Percentiles rank a stretch among this genome's conserved stretches.
These are phyloP conservation scores for Bolboschoenus planiculmis DNA, from an alignment of 176 grass and related monocot genomes.

Conservation along the genomic window DNA sequence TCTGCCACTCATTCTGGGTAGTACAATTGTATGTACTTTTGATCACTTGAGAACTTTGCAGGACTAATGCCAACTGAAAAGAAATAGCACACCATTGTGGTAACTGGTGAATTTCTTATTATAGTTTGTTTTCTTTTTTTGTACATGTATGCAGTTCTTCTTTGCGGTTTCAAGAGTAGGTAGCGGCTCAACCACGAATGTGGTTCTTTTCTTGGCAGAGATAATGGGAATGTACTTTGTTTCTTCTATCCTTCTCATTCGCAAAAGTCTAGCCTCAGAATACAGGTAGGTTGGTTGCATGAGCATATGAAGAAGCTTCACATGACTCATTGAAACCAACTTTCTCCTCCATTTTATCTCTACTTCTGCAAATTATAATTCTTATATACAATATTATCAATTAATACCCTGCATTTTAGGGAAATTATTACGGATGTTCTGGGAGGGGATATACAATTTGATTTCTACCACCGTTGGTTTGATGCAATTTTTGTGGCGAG, in stretches of 20 bases:
- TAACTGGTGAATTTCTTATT: neutral
- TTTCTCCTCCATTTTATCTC: too few relatives aligned
- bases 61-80: neutral
- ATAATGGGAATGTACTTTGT: constrained; percentile 99
- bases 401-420: constrained; percentile 35
- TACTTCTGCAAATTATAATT: neutral
- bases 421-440: constrained; percentile 93
- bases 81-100: neutral
- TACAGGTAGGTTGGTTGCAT: too few relatives aligned
- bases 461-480: constrained; percentile 98
- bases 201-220: constrained; percentile 93
- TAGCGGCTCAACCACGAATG: constrained; percentile 87
- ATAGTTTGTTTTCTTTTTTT: neutral
- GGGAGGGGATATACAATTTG: constrained; percentile 95
- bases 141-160: constrained; percentile 62
- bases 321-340: too few relatives aligned
- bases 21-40: neutral
- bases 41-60: neutral
- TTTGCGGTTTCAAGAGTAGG: constrained; percentile 97
- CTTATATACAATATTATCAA: neutral
- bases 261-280: constrained; percentile 90
- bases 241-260: constrained; percentile 97
- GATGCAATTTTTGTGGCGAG: constrained; percentile 97
- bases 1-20: neutral
- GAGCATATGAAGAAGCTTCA: too few relatives aligned